These are phyloP conservation scores for Erodium texanum DNA, from an alignment of 441 rosid genomes.

Conservation along the genomic window DNA sequence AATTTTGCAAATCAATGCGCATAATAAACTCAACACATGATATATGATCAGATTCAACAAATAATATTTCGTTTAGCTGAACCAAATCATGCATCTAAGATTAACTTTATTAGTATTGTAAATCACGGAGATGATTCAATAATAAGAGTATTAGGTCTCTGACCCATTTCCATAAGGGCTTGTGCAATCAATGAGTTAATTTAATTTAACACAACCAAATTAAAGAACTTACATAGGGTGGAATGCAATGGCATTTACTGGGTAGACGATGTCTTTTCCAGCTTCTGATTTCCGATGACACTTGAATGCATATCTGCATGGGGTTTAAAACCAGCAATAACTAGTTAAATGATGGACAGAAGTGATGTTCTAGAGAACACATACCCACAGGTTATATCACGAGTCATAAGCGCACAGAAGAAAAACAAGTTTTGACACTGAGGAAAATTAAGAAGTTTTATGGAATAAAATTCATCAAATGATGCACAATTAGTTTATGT, in stretches of 20 bases:
- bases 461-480: no score
- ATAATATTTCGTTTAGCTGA: neutral
- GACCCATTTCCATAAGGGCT: neutral
- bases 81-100: neutral
- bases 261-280: conserved; percentile 88
- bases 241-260: conserved; percentile 90
- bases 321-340: conserved; percentile 13
- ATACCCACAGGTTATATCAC: no score
- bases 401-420: no score
- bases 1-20: neutral
- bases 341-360: neutral
- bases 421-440: no score
- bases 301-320: conserved; percentile 85
- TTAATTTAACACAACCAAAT: neutral
- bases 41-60: no score
- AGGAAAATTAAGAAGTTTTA: no score
- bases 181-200: neutral
- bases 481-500: neutral
- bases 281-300: conserved; percentile 97
- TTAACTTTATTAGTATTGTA: no score
- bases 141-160: neutral
- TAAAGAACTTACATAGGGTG: conserved; percentile 81
- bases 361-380: no score
- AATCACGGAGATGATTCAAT: neutral
- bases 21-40: no score